Evolutionary conservation across 2,329 filamentous ascomycete genomes (phyloP).

Genomic region (Mycogone perniciosa): DNA sequence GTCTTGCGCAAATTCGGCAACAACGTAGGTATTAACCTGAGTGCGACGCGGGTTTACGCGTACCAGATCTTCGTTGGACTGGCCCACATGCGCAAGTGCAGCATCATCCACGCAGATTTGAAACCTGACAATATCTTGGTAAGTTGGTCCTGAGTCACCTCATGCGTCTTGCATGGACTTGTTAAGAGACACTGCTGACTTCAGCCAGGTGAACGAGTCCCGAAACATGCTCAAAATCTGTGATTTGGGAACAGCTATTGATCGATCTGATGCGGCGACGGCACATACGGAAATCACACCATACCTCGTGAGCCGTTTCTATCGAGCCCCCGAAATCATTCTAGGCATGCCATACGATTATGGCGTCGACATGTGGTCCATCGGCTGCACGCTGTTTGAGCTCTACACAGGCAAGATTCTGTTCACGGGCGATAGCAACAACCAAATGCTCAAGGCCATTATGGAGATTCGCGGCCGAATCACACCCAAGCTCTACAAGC

Average conservation of each 20-base stretch:
- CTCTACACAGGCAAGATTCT: conserved; percentile 96
- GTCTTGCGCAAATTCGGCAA: conserved; percentile 94
- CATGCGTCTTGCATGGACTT: not conserved
- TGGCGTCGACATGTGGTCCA: conserved; percentile 94
- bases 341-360: conserved; percentile 95
- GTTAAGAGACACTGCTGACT: not conserved
- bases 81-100: conserved; percentile 81
- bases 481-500: conserved; percentile 80
- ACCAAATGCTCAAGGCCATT: conserved; percentile 94
- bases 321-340: conserved; percentile 94
- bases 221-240: conserved; percentile 88
- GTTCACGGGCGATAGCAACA: conserved; percentile 92
- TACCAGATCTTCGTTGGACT: conserved; percentile 91
- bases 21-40: conserved; percentile 85
- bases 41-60: conserved; percentile 80
- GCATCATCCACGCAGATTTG: conserved; percentile 90
- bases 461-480: conserved; percentile 95
- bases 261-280: conserved; percentile 70
- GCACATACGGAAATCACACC: conserved; percentile 78
- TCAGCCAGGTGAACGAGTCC: conserved; percentile 62
- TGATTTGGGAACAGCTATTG: conserved; percentile 92
- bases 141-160: conserved; percentile 19
- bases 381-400: conserved; percentile 95
- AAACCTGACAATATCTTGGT: conserved; percentile 97
- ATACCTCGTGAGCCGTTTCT: conserved; percentile 95